phyloP scores from a whole-genome alignment of 768 basidiomycete genomes.

The Kwoniella heveanensis region DNA sequence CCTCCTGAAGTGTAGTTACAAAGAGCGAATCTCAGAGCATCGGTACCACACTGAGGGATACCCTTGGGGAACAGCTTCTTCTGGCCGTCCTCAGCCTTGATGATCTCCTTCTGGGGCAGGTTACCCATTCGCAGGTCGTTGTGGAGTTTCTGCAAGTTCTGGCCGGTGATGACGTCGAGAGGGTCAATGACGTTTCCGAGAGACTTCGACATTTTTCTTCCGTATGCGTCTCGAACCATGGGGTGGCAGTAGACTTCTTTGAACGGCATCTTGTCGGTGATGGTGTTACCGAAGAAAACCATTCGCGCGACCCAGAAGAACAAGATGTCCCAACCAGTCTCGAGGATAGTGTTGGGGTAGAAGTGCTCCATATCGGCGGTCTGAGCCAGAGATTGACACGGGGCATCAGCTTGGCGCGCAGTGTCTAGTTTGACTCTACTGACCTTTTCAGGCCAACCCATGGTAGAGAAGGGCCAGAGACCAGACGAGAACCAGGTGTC shows the following conservation, averaged over 20 bases:
- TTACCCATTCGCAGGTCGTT: constrained; percentile 86
- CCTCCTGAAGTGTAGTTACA: constrained; percentile 92
- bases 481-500: constrained; percentile 99
- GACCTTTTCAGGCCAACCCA: constrained; percentile 96
- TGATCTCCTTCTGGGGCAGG: constrained; percentile 86
- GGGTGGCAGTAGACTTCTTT: constrained; percentile 94
- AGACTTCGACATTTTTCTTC: constrained; percentile 98
- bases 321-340: constrained; percentile 99
- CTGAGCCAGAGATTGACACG: constrained; percentile 58
- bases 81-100: constrained; percentile 88
- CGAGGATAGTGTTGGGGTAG: constrained; percentile 87
- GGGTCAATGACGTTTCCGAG: constrained; percentile 98
- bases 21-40: constrained; percentile 90
- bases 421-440: constrained; percentile 12
- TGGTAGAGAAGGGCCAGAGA: constrained; percentile 94
- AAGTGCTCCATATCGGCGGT: constrained; percentile 75
- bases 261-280: constrained; percentile 92
- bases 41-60: constrained; percentile 97
- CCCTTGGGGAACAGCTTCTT: constrained; percentile 99
- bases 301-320: constrained; percentile 99
- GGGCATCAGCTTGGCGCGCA: not conserved
- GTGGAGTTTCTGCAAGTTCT: constrained; percentile 76
- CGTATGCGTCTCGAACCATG: constrained; percentile 98
- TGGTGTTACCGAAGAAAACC: constrained; percentile 85
- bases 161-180: constrained; percentile 86